phyloP scores from a whole-genome alignment of 2,329 filamentous ascomycete genomes.

The Zymoseptoria ardabiliae region DNA sequence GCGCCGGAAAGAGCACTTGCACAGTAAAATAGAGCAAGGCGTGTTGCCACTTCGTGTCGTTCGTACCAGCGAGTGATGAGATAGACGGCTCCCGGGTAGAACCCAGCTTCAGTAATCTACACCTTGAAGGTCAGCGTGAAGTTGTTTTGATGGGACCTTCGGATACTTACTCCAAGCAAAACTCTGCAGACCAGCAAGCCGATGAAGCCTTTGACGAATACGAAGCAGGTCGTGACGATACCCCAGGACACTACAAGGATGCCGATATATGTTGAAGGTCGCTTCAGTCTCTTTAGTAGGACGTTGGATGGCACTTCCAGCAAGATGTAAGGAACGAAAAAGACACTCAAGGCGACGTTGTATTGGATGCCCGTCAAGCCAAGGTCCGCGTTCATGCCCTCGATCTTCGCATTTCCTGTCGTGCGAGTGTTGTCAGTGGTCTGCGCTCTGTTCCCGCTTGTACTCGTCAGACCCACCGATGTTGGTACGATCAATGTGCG shows the following conservation, averaged over 20 bases:
- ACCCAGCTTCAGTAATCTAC: constrained; percentile 14
- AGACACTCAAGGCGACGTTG: constrained; percentile 33
- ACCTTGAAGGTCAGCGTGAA: no score
- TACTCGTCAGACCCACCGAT: no score
- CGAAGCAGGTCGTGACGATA: constrained; percentile 21
- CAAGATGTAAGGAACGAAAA: constrained; percentile 31
- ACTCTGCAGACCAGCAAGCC: constrained; percentile 17
- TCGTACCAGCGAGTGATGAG: constrained; percentile 18
- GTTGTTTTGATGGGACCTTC: no score
- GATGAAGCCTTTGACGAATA: constrained; percentile 21
- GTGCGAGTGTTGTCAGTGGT: no score
- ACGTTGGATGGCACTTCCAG: constrained; percentile 30
- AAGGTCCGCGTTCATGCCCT: constrained; percentile 13
- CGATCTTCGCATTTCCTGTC: constrained; percentile 26
- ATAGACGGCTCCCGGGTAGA: constrained; percentile 16
- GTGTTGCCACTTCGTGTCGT: constrained; percentile 14
- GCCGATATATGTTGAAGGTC: constrained; percentile 21
- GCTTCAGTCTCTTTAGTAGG: constrained; percentile 23
- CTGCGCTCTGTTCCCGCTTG: no score
- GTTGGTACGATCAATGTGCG: constrained; percentile 41
- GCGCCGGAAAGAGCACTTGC: constrained; percentile 17
- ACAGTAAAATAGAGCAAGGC: constrained; percentile 20
- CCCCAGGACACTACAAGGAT: constrained; percentile 24
- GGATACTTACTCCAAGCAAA: constrained; percentile 20
- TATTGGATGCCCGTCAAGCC: constrained; percentile 22